Evolutionary conservation across 306 rosid genomes (phyloP).

Genomic region (Boehmeria nivea): DNA sequence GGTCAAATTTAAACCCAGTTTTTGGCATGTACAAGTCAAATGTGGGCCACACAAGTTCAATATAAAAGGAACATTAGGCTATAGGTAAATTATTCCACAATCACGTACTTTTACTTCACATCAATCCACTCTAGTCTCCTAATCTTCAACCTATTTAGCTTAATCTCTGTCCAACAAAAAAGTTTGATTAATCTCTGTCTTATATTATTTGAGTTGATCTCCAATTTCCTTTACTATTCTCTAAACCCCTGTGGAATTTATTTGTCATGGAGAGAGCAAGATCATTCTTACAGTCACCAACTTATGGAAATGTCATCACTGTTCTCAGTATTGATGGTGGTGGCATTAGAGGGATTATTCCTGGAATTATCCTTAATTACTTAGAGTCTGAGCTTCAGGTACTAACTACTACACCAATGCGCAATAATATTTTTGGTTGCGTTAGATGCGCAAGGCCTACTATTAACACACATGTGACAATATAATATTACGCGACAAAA

Average conservation of each 20-base stretch:
- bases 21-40: not conserved
- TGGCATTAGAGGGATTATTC: slow-evolving; percentile 59
- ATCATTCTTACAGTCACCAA: slow-evolving; percentile 36
- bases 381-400: slow-evolving; percentile 67
- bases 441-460: too few relatives aligned
- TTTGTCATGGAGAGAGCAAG: slow-evolving; percentile 25
- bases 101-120: not conserved
- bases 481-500: too few relatives aligned
- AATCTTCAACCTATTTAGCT: too few relatives aligned
- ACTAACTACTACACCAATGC: too few relatives aligned
- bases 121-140: not conserved
- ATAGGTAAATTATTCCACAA: not conserved
- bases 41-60: not conserved
- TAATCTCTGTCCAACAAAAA: too few relatives aligned
- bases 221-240: too few relatives aligned
- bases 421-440: too few relatives aligned
- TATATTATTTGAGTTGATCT: too few relatives aligned
- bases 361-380: slow-evolving; percentile 42
- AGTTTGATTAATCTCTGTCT: too few relatives aligned
- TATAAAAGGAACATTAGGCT: not conserved
- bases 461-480: too few relatives aligned
- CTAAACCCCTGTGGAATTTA: not conserved
- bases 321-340: slow-evolving; percentile 68
- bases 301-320: slow-evolving; percentile 50
- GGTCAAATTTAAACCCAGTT: not conserved